Base-by-base conservation (phyloP, 495 filamentous ascomycete genomes). In the Melanomma pulvis-pyrius region DNA sequence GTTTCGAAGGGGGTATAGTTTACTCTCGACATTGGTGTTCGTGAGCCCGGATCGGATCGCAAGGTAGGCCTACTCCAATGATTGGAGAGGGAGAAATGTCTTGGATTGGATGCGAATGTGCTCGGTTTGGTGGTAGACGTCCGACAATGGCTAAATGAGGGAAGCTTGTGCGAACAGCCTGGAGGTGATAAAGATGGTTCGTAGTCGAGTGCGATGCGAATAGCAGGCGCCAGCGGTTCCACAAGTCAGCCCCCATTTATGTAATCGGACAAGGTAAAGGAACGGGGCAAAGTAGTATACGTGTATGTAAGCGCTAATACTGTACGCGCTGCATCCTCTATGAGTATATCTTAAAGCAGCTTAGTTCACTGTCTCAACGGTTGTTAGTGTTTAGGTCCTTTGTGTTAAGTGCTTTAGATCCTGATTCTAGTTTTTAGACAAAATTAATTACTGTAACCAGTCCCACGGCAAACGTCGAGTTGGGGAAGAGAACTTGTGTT, bases 81-180 rank as follows among this genome's bases (percentile, higher is more conserved):
- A 44, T 11, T 44, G 39, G 39, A 44, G 39, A 2, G 39, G 39
- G 39, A 44, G 39, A 17, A 44, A n/a, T 2, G 39, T 44, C 39
- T 44, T 44, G 39, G 39, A 44, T 44, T 44, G 39, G 39, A 44
- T 44, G 39, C 39, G 39, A 44, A 44, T 44, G 39, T 44, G 39
- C 39, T 44, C 13, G 8, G 39, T 44, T 44, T 44, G 13, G 39
- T 44, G 39, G 39, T 44, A 44, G 39, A 44, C 39, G 4, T 15
- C 8, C 39, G 17, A 44, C 39, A 44, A 44, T 17, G n/a, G 39
- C 39, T 15, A 44, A 17, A 15, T 6, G 39, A 44, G 17, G 39
- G n/a, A 15, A 44, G 39, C 9, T 44, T 12, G 39, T 44, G 39
- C 39, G 39, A 44, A 44, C n/a, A 44, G 39, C 17, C 39, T 44